phyloP scores from a whole-genome alignment of 371 early-diverging fungal species.

The Mucor lusitanicus region DNA sequence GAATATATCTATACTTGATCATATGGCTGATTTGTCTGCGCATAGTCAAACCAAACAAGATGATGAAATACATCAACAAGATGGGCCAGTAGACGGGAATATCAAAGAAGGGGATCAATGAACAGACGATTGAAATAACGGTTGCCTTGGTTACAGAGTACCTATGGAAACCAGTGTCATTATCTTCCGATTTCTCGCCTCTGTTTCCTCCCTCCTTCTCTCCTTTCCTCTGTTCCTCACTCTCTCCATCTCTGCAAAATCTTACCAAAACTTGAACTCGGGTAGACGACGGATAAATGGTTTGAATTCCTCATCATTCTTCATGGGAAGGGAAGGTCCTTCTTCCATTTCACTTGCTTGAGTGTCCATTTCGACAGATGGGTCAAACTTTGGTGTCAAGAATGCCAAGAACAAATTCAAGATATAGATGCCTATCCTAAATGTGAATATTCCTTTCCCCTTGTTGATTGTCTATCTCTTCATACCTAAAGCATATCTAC shows the following conservation, averaged over 20 bases:
- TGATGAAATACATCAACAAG: slow-evolving; percentile 91
- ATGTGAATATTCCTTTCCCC: background rate
- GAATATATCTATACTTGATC: slow-evolving; percentile 98
- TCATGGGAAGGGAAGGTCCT: slow-evolving; percentile 79
- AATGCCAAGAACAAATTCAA: slow-evolving; percentile 94
- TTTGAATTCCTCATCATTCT: slow-evolving; percentile 94
- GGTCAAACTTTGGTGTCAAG: slow-evolving; percentile 95
- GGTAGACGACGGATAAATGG: slow-evolving; percentile 99
- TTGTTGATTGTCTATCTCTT: background rate
- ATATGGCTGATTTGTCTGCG: slow-evolving; percentile 96
- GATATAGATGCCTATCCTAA: slow-evolving; percentile 85
- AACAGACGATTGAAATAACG: background rate
- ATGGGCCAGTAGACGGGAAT: slow-evolving; percentile 98
- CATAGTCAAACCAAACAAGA: slow-evolving; percentile 95
- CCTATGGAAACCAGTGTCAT: background rate
- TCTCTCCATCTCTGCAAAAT: background rate
- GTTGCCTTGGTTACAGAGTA: slow-evolving; percentile 9
- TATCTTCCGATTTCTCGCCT: background rate
- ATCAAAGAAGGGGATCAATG: slow-evolving; percentile 77
- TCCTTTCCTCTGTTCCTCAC: too few relatives aligned
- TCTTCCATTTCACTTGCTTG: slow-evolving; percentile 77
- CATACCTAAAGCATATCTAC: slow-evolving; percentile 58
- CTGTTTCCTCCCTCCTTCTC: background rate
- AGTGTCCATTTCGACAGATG: slow-evolving; percentile 76
- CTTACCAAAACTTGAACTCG: slow-evolving; percentile 99